These are phyloP conservation scores for Fusarium acutatum DNA, from an alignment of 2,329 filamentous ascomycete species.

Conservation along the genomic window DNA sequence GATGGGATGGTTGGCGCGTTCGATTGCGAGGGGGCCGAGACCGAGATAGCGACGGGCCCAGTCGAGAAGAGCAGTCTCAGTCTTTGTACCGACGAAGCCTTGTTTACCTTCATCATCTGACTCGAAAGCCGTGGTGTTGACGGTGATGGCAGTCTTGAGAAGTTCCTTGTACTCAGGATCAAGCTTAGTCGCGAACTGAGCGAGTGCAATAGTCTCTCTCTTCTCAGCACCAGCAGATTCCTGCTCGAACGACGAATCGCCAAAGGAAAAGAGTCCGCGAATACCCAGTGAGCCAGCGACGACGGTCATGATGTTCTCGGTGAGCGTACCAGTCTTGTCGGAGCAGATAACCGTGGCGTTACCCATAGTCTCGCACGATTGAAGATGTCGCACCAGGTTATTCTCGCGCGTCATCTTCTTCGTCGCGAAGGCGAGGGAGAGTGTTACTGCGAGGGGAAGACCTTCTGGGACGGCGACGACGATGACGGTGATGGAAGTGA, in stretches of 20 bases:
- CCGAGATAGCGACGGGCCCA: constrained; percentile 59
- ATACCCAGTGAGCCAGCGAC: constrained; percentile 65
- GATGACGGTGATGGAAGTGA: constrained; percentile 71
- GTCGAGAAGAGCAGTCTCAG: constrained; percentile 62
- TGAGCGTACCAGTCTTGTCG: constrained; percentile 57
- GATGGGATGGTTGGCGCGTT: constrained; percentile 56
- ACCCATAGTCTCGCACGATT: constrained; percentile 76
- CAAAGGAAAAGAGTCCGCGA: constrained; percentile 49
- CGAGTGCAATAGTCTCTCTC: background rate
- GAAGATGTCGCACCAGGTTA: constrained; percentile 71
- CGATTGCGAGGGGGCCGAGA: constrained; percentile 55
- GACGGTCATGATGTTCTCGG: constrained; percentile 77
- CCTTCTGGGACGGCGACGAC: constrained; percentile 74
- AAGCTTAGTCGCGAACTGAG: constrained; percentile 16
- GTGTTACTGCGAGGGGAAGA: constrained; percentile 71
- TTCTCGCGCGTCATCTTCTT: constrained; percentile 75
- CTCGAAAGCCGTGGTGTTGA: constrained; percentile 68
- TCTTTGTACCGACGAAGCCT: constrained; percentile 63
- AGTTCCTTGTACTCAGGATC: constrained; percentile 24
- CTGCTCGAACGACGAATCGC: constrained; percentile 49
- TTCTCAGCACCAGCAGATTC: constrained; percentile 26
- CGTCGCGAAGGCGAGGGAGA: constrained; percentile 73
- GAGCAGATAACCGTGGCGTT: constrained; percentile 80
- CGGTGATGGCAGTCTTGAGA: constrained; percentile 47
- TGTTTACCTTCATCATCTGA: constrained; percentile 53